Conservation (phyloP, 495 filamentous ascomycete species). For the Pyronema domesticum region DNA sequence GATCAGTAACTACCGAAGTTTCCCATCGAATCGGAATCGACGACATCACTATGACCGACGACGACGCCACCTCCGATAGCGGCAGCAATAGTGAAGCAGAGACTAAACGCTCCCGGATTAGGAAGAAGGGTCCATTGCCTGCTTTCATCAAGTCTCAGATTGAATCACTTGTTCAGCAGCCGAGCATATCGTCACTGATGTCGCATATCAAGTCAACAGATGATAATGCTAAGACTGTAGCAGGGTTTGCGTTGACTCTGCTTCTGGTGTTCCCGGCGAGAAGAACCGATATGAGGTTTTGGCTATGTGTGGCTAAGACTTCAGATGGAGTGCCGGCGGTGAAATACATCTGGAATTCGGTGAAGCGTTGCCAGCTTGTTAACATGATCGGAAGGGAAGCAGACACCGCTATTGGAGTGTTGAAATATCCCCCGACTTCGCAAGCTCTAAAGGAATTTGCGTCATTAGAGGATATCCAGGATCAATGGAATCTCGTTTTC, state of each 20-base stretch:
- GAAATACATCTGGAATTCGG: slow-evolving; percentile 76
- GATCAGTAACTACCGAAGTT: slow-evolving; percentile 42
- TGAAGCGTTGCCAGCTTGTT: slow-evolving; percentile 49
- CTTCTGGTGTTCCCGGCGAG: slow-evolving; percentile 68
- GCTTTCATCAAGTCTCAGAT: slow-evolving; percentile 44
- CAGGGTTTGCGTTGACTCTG: slow-evolving; percentile 72
- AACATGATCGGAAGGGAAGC: slow-evolving; percentile 39
- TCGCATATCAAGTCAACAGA: slow-evolving; percentile 24
- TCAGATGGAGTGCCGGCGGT: slow-evolving; percentile 49
- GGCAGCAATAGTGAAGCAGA: slow-evolving; percentile 5
- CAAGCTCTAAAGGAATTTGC: slow-evolving; percentile 13
- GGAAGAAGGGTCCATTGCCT: slow-evolving; percentile 28
- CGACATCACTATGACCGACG: slow-evolving; percentile 25
- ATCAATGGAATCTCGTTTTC: slow-evolving; percentile 77
- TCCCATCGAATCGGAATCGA: slow-evolving; percentile 37
- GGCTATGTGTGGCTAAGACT: slow-evolving; percentile 70
- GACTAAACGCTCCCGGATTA: not conserved
- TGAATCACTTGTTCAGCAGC: slow-evolving; percentile 44
- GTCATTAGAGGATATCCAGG: slow-evolving; percentile 28
- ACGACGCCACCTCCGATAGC: slow-evolving; percentile 18
- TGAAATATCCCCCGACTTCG: not conserved
- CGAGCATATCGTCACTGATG: slow-evolving; percentile 21
- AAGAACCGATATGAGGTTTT: slow-evolving; percentile 87
- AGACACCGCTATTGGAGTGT: not conserved
- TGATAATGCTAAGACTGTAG: slow-evolving; percentile 48